Evolutionary conservation across 306 rosid genomes (phyloP).

Genomic region (Pterocarpus macrocarpus): DNA sequence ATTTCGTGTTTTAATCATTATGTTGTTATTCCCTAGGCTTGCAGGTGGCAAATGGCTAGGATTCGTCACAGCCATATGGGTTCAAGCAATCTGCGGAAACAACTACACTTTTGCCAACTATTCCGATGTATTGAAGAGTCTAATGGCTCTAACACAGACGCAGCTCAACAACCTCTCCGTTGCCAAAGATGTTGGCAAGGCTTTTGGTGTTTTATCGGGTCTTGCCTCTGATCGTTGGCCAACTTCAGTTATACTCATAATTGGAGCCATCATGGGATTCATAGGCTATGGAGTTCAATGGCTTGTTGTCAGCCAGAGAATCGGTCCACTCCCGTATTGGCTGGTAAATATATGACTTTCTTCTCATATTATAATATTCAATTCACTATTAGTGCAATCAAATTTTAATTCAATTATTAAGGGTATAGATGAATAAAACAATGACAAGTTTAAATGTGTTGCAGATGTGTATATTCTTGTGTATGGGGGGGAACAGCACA

Average conservation of each 20-base stretch:
- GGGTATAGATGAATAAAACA: neutral
- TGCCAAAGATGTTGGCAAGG: constrained; percentile 65
- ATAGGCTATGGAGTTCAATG: constrained; percentile 63
- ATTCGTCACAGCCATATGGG: constrained; percentile 63
- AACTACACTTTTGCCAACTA: constrained; percentile 61
- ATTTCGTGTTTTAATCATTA: constrained; percentile 6
- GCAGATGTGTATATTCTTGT: constrained; percentile 62
- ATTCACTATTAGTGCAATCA: neutral
- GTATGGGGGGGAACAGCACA: constrained; percentile 63
- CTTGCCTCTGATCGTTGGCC: constrained; percentile 56
- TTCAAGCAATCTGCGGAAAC: constrained; percentile 63
- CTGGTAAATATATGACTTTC: constrained; percentile 32
- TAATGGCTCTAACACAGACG: constrained; percentile 56
- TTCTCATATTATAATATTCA: neutral
- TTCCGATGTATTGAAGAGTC: constrained; percentile 49
- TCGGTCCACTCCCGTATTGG: constrained; percentile 63
- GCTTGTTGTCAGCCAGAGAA: constrained; percentile 55
- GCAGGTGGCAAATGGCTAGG: constrained; percentile 58
- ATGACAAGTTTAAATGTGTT: neutral
- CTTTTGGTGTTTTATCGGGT: constrained; percentile 61
- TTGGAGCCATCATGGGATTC: constrained; percentile 55
- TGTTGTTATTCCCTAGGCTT: constrained; percentile 36
- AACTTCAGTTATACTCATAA: constrained; percentile 45
- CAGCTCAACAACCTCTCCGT: constrained; percentile 64
- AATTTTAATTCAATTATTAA: no score